Percentiles rank a stretch among this genome's conserved stretches.
These are phyloP conservation scores for Dactylellina drechsleri DNA, from an alignment of 2,329 filamentous ascomycete species.

Conservation along the genomic window DNA sequence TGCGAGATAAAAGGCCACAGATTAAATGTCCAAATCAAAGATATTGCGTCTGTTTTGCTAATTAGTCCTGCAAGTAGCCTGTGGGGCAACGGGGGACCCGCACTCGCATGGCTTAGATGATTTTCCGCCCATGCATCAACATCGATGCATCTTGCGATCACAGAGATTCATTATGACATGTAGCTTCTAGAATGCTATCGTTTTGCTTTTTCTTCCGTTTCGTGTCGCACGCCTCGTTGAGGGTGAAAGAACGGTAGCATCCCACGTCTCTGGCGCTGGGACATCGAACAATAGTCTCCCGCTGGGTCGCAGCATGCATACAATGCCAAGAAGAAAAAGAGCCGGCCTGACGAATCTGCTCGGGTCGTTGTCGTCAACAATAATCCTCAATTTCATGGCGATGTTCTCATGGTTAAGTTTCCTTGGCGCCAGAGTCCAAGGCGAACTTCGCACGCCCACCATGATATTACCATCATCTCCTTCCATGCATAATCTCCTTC, in stretches of 20 bases:
- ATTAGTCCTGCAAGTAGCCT: constrained; percentile 24
- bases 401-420: too few species aligned
- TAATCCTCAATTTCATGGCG: constrained; percentile 16
- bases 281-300: too few species aligned
- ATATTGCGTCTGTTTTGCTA: background rate
- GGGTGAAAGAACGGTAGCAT: background rate
- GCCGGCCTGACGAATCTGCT: background rate
- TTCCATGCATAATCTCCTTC: too few species aligned
- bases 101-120: constrained; percentile 44
- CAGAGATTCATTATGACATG: background rate
- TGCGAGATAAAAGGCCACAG: background rate
- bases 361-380: too few species aligned
- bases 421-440: too few species aligned
- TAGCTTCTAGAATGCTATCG: constrained; percentile 5
- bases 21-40: background rate
- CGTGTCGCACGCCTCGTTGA: background rate
- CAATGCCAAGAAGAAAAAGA: background rate
- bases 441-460: too few species aligned
- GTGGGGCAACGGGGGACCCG: constrained; percentile 36
- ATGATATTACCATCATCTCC: too few species aligned
- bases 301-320: constrained; percentile 3
- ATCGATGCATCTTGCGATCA: background rate
- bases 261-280: too few species aligned
- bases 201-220: background rate
- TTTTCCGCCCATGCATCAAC: background rate